These are phyloP conservation scores for Solanum sejunctum DNA, from an alignment of 257 asterid species.

Conservation along the genomic window DNA sequence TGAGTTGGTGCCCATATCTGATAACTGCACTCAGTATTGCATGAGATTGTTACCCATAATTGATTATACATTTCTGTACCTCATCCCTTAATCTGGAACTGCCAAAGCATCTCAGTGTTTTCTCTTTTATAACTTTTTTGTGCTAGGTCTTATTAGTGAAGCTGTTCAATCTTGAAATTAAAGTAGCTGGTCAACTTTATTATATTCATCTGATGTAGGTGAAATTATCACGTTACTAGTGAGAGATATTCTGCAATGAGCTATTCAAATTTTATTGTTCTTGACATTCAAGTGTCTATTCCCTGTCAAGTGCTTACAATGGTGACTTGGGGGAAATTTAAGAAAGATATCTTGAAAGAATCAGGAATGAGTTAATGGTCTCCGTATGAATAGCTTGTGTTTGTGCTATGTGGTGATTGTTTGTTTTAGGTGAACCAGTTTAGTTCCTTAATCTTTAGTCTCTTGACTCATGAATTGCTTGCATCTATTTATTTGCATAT, in stretches of 20 bases:
- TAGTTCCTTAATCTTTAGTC: not conserved
- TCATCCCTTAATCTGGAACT: not conserved
- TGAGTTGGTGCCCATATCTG: conserved; percentile 23
- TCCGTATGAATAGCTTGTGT: not conserved
- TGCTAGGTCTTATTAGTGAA: not conserved
- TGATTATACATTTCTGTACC: not conserved
- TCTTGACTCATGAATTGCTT: not conserved
- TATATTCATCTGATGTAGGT: not conserved
- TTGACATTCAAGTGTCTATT: not conserved
- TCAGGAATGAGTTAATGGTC: not conserved
- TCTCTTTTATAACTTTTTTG: not conserved
- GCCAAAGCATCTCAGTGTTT: not conserved
- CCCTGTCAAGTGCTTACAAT: not conserved
- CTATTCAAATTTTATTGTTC: not conserved
- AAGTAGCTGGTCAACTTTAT: not conserved
- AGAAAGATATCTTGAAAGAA: not conserved
- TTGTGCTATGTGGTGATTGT: not conserved
- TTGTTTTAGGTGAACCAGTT: not conserved
- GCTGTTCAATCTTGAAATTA: not conserved
- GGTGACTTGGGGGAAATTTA: not conserved
- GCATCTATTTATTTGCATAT: not conserved
- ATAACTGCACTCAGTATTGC: not conserved
- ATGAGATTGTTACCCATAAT: not conserved
- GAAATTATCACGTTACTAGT: not conserved
- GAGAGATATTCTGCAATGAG: not conserved